Evolutionary conservation across 139 green algal genomes (phyloP), one percentile per base, ranked within the genome.

Genomic region (Pleodorina starrii): DNA sequence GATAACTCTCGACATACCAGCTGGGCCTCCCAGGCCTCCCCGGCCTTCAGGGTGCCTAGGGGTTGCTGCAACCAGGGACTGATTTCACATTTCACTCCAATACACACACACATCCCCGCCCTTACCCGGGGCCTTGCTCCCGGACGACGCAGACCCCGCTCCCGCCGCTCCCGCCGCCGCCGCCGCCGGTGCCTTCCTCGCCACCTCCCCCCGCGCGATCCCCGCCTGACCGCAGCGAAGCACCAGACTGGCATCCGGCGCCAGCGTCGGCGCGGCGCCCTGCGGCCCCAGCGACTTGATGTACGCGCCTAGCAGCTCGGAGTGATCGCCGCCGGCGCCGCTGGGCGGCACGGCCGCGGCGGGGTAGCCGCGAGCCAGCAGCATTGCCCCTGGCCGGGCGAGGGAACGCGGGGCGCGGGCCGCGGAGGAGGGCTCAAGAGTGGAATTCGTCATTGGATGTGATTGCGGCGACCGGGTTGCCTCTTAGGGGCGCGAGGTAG

Each of bases 331-430:
- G 21, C 25, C 57, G 57, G 38, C 51, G 50, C 35, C 21, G 32
- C 25, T 73, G 51, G 78, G 19, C 48, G 57, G 42, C 32, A 77
- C 81, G 0, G 59, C 81, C 2, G 60, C 60, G 16, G 57, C 4
- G 14, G 81, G 69, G 54, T 73, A 84, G 51, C 85, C 73, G 11
- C 85, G 54, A 0, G 72, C 85, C 38, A 90, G 12, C 4, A 85
- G 51, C 71, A 85, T 46, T 4, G 85, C 85, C 19, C 73, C 72
- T 90, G 85, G 54, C 54, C 5, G 54, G 54, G 2, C 54, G 29
- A 2, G 54, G 54, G 21, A 12, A 12, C 29, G 54, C 14, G 51
- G 14, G 17, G 51, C n/a, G n/a, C n/a, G n/a, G n/a, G n/a, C n/a
- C n/a, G n/a, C 44, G n/a, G 40, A 5, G 5, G 10, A 29, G 12